phyloP scores from a whole-genome alignment of 192 early-diverging fungal genomes.

The Phycomyces blakesleeanus region DNA sequence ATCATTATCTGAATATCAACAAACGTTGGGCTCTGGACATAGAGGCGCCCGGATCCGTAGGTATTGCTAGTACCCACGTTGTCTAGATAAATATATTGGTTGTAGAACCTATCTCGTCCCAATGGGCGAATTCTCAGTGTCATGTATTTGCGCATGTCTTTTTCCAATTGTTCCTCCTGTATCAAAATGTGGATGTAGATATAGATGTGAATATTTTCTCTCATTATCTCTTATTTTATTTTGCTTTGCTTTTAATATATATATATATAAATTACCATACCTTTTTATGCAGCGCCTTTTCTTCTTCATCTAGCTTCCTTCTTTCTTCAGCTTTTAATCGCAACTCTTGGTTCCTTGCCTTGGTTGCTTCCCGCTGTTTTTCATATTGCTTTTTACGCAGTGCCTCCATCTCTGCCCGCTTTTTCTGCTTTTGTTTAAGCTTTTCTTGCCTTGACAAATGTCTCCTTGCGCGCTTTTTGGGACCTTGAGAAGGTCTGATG shows the following conservation, averaged over 20 bases:
- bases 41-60: conserved; percentile 53
- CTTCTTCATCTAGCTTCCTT: conserved; percentile 54
- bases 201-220: not conserved
- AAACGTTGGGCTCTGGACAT: conserved; percentile 49
- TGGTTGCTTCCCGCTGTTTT: conserved; percentile 35
- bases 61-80: conserved; percentile 55
- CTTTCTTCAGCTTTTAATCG: conserved; percentile 36
- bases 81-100: conserved; percentile 89
- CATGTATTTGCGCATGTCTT: conserved; percentile 58
- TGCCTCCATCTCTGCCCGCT: conserved; percentile 42
- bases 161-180: conserved; percentile 68
- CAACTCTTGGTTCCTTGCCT: conserved; percentile 36
- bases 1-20: conserved; percentile 52
- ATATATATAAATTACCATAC: conserved; percentile 2
- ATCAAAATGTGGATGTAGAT: conserved; percentile 5
- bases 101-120: conserved; percentile 80
- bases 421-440: conserved; percentile 39
- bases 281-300: conserved; percentile 42
- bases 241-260: not conserved
- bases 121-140: conserved; percentile 66
- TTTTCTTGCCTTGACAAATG: conserved; percentile 44
- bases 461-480: conserved; percentile 13
- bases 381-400: conserved; percentile 35
- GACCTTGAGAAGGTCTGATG: conserved; percentile 4
- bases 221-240: not conserved